Percentiles rank a stretch among this genome's conserved stretches.
Evolutionary conservation across 1,139 yeast genomes (phyloP).

Genomic region (Taiozyma sp.): DNA sequence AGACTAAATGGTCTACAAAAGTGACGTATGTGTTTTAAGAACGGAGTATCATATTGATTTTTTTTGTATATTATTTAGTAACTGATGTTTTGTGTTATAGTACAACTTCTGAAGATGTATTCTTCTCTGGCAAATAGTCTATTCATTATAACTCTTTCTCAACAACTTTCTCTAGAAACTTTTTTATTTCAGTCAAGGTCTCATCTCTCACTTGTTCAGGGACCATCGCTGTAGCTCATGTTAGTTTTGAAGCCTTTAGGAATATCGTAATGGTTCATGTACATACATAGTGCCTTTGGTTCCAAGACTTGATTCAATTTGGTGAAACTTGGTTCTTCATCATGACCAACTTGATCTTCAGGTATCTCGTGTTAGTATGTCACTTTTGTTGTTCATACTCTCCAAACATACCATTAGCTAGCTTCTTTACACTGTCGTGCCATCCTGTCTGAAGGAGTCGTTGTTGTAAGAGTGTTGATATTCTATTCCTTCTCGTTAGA

Average conservation of each 20-base stretch:
- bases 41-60: background rate
- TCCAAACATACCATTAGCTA: conserved; percentile 40
- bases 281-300: conserved; percentile 57
- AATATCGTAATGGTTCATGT: background rate
- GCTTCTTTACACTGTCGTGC: conserved; percentile 67
- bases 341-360: conserved; percentile 34
- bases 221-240: conserved; percentile 40
- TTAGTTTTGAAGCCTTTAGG: conserved; percentile 2
- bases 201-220: conserved; percentile 62
- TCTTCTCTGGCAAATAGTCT: background rate
- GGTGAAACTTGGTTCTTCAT: conserved; percentile 45
- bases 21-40: background rate
- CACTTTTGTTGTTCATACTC: background rate
- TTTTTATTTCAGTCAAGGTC: conserved; percentile 51
- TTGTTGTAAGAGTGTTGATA: conserved; percentile 56
- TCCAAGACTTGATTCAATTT: conserved; percentile 50
- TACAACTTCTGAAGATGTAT: background rate
- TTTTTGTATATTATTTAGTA: background rate
- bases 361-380: background rate
- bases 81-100: background rate
- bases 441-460: conserved; percentile 78
- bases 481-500: conserved; percentile 17
- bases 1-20: conserved; percentile 1
- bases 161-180: conserved; percentile 49
- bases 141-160: conserved; percentile 17